Percentiles rank a stretch among this genome's conserved stretches.
phyloP scores from a whole-genome alignment of 306 rosid genomes.

The Quercus wislizeni region DNA sequence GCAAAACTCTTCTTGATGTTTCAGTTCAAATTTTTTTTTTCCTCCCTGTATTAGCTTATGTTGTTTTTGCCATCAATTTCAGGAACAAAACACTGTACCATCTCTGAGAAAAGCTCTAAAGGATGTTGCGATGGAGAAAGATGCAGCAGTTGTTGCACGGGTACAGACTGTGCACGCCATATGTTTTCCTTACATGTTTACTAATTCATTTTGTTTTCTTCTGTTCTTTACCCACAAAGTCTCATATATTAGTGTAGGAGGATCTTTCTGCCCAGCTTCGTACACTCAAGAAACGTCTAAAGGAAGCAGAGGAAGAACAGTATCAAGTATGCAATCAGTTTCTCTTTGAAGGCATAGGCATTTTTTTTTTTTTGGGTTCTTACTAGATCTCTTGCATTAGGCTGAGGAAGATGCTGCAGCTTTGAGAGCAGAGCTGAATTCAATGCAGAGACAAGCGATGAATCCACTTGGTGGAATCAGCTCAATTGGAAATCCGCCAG shows the following conservation, averaged over 20 bases:
- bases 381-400: conserved; percentile 47
- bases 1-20: not conserved
- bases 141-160: conserved; percentile 90
- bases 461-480: conserved; percentile 45
- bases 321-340: conserved; percentile 68
- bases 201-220: conserved; percentile 12
- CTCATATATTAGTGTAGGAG: conserved; percentile 56
- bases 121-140: conserved; percentile 98
- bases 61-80: conserved; percentile 7
- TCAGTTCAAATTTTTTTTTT: not conserved
- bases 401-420: conserved; percentile 98
- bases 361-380: conserved; percentile 10
- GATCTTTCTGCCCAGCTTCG: conserved; percentile 89
- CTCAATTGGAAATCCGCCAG: conserved; percentile 51
- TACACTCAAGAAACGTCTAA: conserved; percentile 70
- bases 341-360: not conserved
- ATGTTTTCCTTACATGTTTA: not conserved
- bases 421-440: conserved; percentile 84
- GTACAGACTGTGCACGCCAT: conserved; percentile 31
- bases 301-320: conserved; percentile 95
- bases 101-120: conserved; percentile 87
- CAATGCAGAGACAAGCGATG: conserved; percentile 82
- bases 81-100: conserved; percentile 77
- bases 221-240: conserved; percentile 3
- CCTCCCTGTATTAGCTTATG: not conserved